phyloP scores from a whole-genome alignment of 257 asterid genomes.

The Hygrophila difformis region DNA sequence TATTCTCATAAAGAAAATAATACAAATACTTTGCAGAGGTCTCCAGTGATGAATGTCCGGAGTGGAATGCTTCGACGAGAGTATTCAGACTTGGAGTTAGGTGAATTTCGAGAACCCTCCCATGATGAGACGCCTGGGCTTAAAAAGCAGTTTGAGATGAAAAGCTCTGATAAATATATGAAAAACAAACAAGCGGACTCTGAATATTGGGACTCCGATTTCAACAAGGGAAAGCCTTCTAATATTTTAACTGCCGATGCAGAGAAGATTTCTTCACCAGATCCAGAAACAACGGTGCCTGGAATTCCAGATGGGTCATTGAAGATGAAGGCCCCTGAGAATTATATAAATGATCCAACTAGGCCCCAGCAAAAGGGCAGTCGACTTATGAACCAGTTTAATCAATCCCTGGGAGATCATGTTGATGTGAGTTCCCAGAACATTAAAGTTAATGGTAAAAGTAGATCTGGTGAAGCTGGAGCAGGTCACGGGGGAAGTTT shows the following conservation, averaged over 20 bases:
- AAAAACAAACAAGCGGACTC: slow-evolving; percentile 40
- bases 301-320: slow-evolving; percentile 39
- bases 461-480: slow-evolving; percentile 38
- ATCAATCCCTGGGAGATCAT: slow-evolving; percentile 32
- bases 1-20: slow-evolving; percentile 44
- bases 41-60: slow-evolving; percentile 48
- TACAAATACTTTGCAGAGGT: slow-evolving; percentile 26
- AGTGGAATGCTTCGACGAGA: slow-evolving; percentile 56
- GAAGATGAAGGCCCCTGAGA: slow-evolving; percentile 48
- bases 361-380: slow-evolving; percentile 40
- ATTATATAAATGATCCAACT: slow-evolving; percentile 38
- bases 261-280: slow-evolving; percentile 42
- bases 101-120: slow-evolving; percentile 80
- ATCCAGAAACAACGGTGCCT: slow-evolving; percentile 30
- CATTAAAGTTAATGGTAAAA: slow-evolving; percentile 32
- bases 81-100: slow-evolving; percentile 82
- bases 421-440: slow-evolving; percentile 37
- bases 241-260: slow-evolving; percentile 37
- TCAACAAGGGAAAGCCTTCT: slow-evolving; percentile 38
- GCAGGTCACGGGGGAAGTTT: slow-evolving; percentile 27
- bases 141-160: slow-evolving; percentile 47
- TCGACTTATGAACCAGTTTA: slow-evolving; percentile 20
- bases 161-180: slow-evolving; percentile 40
- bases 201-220: slow-evolving; percentile 54
- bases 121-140: slow-evolving; percentile 44